These are phyloP conservation scores for Scenedesmus sp. DNA, from an alignment of 163 green algal species.

Conservation along the genomic window DNA sequence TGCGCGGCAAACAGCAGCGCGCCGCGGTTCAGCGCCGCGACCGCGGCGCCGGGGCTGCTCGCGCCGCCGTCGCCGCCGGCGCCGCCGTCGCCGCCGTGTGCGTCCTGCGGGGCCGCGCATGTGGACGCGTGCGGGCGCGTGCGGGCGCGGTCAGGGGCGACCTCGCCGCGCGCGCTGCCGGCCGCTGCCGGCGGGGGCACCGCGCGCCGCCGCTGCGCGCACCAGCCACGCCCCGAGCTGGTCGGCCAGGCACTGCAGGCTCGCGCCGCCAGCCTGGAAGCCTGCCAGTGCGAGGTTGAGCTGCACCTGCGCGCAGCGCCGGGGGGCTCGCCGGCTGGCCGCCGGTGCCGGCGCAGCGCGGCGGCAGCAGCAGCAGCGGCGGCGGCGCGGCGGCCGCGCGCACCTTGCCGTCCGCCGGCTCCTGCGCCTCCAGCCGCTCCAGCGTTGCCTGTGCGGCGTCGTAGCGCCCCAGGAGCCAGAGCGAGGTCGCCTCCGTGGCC, in stretches of 20 bases:
- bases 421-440: too few species aligned
- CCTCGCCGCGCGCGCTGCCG: too few species aligned
- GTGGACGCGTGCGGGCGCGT: not conserved
- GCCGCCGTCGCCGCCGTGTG: not conserved
- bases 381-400: too few species aligned
- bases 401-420: too few species aligned
- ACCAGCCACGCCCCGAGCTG: not conserved
- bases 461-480: too few species aligned
- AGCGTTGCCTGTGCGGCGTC: too few species aligned
- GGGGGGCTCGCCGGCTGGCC: not conserved
- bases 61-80: not conserved
- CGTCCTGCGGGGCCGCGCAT: not conserved
- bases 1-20: conserved; percentile 19
- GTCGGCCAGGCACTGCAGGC: not conserved
- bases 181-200: too few species aligned
- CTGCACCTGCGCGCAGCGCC: conserved; percentile 23
- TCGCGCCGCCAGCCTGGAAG: conserved; percentile 15
- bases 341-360: not conserved
- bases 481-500: too few species aligned
- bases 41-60: not conserved
- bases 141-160: not conserved
- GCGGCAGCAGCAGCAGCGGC: too few species aligned
- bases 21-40: conserved; percentile 26
- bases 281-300: conserved; percentile 28
- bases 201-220: too few species aligned